phyloP scores from a whole-genome alignment of 2,329 filamentous ascomycete species.

The Pestalotiopsis sp. region DNA sequence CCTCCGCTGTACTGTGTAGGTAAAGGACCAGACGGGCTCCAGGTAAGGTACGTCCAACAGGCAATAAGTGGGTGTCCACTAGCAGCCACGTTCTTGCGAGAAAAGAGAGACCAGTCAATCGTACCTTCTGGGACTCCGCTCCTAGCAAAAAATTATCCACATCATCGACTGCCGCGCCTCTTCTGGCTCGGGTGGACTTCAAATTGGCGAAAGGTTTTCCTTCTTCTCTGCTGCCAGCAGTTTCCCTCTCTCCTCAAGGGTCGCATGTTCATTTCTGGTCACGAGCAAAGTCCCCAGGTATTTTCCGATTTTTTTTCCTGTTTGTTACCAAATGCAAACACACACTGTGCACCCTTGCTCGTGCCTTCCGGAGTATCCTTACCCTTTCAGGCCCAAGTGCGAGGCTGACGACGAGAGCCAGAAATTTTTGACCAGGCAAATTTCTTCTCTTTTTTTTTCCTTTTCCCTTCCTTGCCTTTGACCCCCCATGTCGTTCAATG shows the following conservation, averaged over 20 bases:
- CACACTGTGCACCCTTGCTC: neutral
- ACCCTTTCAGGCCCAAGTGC: neutral
- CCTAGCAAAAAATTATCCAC: neutral
- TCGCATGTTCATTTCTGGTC: conserved; percentile 4
- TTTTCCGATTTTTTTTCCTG: neutral
- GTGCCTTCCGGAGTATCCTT: neutral
- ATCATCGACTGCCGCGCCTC: neutral
- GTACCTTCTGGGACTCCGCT: neutral
- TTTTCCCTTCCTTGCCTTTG: neutral
- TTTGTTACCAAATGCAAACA: neutral
- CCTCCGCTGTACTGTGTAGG: neutral
- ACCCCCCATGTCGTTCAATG: neutral
- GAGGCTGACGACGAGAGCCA: conserved; percentile 8
- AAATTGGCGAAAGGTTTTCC: neutral
- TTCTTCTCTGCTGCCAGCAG: neutral
- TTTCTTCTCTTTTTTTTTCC: neutral
- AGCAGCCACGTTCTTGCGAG: no score
- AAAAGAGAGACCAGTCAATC: neutral
- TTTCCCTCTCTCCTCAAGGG: neutral
- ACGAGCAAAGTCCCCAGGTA: neutral
- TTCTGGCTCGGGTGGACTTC: neutral
- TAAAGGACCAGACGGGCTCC: no score
- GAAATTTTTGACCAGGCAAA: neutral
- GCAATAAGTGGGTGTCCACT: no score
- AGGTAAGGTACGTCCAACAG: no score